Base-by-base conservation (phyloP, 2,329 filamentous ascomycete species). In the Sporothrix brasiliensis region DNA sequence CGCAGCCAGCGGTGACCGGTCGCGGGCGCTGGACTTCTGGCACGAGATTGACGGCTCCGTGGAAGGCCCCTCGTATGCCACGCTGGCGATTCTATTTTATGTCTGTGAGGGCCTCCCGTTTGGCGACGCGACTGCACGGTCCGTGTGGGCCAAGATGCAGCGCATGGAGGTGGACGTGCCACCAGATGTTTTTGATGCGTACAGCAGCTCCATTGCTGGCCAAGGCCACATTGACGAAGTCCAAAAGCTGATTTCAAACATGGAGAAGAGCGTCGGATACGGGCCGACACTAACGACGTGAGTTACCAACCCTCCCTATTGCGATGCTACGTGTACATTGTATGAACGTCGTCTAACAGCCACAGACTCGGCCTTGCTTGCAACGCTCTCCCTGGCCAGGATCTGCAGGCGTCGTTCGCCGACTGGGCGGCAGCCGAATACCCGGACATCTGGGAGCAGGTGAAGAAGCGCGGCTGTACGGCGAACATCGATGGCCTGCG, bases 1-100 rank as follows among this genome's bases (percentile, higher is more conserved):
- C 77, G 88, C 89, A 0, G 86, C 87, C 0, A 91, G 89, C 76
- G 91, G 87, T 7, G 84, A 89, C 73, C 84, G 90, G 0, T 80
- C 85, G 41, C 86, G 87, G 69, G 92, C 92, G 1, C 82, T 97
- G 73, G 88, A 90, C 65, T 92, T 93, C 77, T 98, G 94, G 93
- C 84, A 88, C 69, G 88, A 96, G 63, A 93, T 99, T 70, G 89
- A 90, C n/a, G 86, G 88, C 70, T 93, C 90, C 0, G 84, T 85
- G n/a, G 94, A 98, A 79, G 95, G 95, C 0, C 95, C 95, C 0
- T 91, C 90, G 1, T 93, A 95, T 75, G 87, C 88, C 72, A 94
- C 90, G 72, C 85, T 99, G 50, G 88, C 90, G 60, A 90, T 95
- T 47, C 90, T 93, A 2, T 92, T 99, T 75, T 89, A 90, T 74